A percentile compares a stretch with the other conserved stretches of the same genome.
Conservation (phyloP, 805 yeast species). For the Saturnispora kantuleensis region DNA sequence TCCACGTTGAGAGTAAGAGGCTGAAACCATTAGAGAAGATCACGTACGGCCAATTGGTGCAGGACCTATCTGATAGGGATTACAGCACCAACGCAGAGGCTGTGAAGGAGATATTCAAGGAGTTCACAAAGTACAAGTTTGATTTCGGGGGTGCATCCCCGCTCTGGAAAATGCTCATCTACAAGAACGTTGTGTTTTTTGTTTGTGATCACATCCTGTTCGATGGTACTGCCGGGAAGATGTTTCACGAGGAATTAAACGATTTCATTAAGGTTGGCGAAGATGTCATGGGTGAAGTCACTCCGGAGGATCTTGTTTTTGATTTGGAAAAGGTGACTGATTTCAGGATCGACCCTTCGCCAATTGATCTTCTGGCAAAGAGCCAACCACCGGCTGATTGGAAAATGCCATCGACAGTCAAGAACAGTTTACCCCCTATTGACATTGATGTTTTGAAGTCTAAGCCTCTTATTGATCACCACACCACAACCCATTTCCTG, state of each 20-base stretch:
- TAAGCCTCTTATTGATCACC: slow-evolving; percentile 5
- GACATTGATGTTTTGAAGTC: background rate
- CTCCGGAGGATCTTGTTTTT: background rate
- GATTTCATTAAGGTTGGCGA: background rate
- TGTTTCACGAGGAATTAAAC: slow-evolving; percentile 3
- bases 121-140: slow-evolving; percentile 6
- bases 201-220: slow-evolving; percentile 8
- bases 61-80: background rate
- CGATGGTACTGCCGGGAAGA: slow-evolving; percentile 12
- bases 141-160: slow-evolving; percentile 3
- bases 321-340: background rate
- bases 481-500: slow-evolving; percentile 1
- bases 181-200: slow-evolving; percentile 5
- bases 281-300: background rate
- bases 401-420: background rate
- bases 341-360: slow-evolving; percentile 2
- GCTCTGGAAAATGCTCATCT: slow-evolving; percentile 8
- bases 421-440: background rate
- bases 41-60: background rate
- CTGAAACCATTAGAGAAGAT: background rate
- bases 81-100: background rate
- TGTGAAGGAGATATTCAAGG: background rate
- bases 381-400: background rate
- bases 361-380: background rate
- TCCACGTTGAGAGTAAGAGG: slow-evolving; percentile 3